Evolutionary conservation across 768 basidiomycete genomes (phyloP).

Genomic region (Suillus americanus): DNA sequence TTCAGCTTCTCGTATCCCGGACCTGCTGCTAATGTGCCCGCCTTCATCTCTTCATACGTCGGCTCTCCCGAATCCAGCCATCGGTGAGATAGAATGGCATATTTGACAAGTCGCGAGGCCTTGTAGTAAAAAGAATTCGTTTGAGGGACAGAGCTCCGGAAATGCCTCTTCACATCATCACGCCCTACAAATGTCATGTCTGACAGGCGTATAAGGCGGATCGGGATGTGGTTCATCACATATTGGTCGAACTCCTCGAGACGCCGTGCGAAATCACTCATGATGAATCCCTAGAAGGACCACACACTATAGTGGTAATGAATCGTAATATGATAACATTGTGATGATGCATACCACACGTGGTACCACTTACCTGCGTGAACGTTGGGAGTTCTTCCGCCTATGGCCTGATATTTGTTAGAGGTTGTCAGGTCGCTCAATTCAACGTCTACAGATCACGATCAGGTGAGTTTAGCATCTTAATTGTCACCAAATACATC

Average conservation of each 20-base stretch:
- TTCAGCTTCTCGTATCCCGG: constrained; percentile 3
- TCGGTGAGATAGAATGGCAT: constrained; percentile 10
- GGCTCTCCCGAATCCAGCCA: constrained; percentile 8
- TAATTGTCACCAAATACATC: neutral
- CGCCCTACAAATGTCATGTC: neutral
- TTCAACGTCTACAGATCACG: neutral
- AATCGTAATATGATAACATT: neutral
- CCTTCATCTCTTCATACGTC: constrained; percentile 6
- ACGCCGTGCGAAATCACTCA: neutral
- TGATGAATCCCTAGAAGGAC: neutral
- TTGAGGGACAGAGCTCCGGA: neutral
- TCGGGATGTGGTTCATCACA: neutral
- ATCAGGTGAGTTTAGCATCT: neutral
- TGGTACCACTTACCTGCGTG: neutral
- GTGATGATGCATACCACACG: neutral
- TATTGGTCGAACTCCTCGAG: neutral
- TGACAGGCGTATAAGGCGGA: neutral
- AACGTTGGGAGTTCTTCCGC: neutral
- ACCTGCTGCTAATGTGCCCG: neutral
- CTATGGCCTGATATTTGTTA: neutral
- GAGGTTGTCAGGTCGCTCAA: neutral
- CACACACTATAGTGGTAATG: neutral
- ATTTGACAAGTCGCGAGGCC: neutral
- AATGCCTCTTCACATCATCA: neutral
- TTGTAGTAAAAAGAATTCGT: neutral